These are phyloP conservation scores for Tolypocladium amazonense DNA, from an alignment of 2,329 filamentous ascomycete genomes.

Conservation along the genomic window DNA sequence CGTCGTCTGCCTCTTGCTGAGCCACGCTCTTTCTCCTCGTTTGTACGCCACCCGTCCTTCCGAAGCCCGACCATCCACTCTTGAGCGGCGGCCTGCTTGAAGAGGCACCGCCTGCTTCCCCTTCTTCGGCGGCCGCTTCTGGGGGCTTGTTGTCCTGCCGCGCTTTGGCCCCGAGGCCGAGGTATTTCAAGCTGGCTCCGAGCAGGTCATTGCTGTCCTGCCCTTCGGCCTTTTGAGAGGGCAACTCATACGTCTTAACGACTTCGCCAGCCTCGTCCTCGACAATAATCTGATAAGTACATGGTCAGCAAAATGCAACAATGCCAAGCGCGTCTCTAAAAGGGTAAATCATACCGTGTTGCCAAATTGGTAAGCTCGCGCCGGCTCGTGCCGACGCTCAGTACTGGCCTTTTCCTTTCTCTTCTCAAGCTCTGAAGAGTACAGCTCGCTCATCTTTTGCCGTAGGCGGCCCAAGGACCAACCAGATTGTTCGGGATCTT, in stretches of 20 bases:
- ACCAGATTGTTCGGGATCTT: slow-evolving; percentile 2
- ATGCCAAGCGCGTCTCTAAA: neutral
- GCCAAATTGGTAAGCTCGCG: slow-evolving; percentile 77
- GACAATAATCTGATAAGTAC: slow-evolving; percentile 57
- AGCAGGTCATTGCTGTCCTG: slow-evolving; percentile 28
- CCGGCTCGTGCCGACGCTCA: slow-evolving; percentile 56
- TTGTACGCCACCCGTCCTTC: slow-evolving; percentile 24
- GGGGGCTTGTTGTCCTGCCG: slow-evolving; percentile 27
- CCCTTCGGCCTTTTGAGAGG: slow-evolving; percentile 36
- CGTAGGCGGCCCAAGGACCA: slow-evolving; percentile 33
- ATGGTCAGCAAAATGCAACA: neutral
- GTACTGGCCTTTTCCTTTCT: slow-evolving; percentile 52
- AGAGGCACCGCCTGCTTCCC: slow-evolving; percentile 19
- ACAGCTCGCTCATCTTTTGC: slow-evolving; percentile 39
- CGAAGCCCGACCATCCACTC: slow-evolving; percentile 41
- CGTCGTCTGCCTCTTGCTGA: slow-evolving; percentile 47
- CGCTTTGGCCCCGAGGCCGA: slow-evolving; percentile 37
- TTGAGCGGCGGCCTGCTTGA: slow-evolving; percentile 28
- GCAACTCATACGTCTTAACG: slow-evolving; percentile 72
- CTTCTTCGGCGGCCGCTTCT: slow-evolving; percentile 16
- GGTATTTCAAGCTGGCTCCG: slow-evolving; percentile 39
- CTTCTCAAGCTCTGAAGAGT: slow-evolving; percentile 49
- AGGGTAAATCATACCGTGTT: slow-evolving; percentile 47
- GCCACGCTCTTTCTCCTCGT: slow-evolving; percentile 27
- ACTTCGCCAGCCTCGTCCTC: slow-evolving; percentile 83